These are phyloP conservation scores for Trametes meyenii DNA, from an alignment of 768 basidiomycete species.

Conservation along the genomic window DNA sequence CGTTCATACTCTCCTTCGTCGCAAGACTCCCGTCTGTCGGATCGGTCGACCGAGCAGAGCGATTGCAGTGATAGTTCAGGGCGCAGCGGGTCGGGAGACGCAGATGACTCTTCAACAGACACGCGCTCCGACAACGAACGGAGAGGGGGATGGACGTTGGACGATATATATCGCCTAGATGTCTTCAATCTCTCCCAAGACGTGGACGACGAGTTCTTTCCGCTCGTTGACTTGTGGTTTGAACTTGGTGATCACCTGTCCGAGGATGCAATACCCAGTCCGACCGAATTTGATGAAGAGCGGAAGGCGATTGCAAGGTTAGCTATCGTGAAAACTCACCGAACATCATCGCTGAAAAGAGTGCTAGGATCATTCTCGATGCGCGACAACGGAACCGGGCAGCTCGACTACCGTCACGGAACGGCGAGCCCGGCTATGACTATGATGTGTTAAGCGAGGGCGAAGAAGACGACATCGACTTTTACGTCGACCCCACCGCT, in stretches of 20 bases:
- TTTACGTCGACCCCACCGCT: too few species aligned
- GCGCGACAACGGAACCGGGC: not conserved
- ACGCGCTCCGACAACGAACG: too few species aligned
- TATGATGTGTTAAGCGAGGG: too few species aligned
- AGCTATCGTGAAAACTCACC: not conserved
- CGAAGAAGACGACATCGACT: too few species aligned
- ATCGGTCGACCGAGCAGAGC: not conserved
- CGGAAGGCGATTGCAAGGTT: not conserved
- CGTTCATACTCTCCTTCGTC: not conserved
- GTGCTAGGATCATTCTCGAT: not conserved
- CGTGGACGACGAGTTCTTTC: not conserved
- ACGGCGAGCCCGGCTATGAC: not conserved
- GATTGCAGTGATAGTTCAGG: too few species aligned
- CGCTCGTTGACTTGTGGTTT: conserved; percentile 13
- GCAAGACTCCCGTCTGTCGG: not conserved
- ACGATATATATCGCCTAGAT: not conserved
- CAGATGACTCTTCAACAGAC: too few species aligned
- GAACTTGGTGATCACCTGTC: conserved; percentile 1
- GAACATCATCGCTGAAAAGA: not conserved
- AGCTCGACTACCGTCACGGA: not conserved
- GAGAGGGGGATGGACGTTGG: too few species aligned
- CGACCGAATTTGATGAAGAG: not conserved
- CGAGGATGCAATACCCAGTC: not conserved
- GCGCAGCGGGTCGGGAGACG: not conserved
- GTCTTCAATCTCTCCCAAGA: not conserved